Conservation (phyloP, 345 rosid species). For the Iberis pinnata region DNA sequence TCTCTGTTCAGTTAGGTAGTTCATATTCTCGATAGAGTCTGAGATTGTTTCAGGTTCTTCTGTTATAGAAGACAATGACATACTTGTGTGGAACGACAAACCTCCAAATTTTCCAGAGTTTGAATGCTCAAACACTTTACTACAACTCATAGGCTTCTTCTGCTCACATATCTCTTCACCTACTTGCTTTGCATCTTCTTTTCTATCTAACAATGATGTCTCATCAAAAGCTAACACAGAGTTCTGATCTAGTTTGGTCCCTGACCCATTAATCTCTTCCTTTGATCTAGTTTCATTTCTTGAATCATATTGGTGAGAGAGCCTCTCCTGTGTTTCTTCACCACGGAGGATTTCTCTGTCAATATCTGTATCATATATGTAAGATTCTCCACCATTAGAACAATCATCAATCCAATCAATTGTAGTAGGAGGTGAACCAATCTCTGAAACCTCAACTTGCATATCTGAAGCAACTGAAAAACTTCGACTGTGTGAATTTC, state of each 20-base stretch:
- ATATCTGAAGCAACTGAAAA: conserved; percentile 83
- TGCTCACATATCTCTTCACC: conserved; percentile 9
- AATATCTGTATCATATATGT: conserved; percentile 51
- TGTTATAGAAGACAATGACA: conserved; percentile 27
- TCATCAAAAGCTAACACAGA: neutral
- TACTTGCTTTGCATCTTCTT: neutral
- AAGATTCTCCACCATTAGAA: conserved; percentile 51
- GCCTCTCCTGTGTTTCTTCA: conserved; percentile 11
- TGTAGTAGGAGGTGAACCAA: conserved; percentile 61
- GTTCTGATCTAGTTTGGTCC: neutral
- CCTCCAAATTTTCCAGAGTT: conserved; percentile 7
- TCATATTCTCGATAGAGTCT: neutral
- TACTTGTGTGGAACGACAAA: conserved; percentile 24
- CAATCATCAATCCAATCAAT: conserved; percentile 47
- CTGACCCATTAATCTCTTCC: conserved; percentile 4
- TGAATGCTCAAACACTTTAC: conserved; percentile 11
- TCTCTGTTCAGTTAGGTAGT: conserved; percentile 5
- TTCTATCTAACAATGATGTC: neutral
- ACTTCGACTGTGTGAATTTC: conserved; percentile 29
- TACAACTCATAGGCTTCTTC: conserved; percentile 5
- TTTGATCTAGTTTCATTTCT: conserved; percentile 16
- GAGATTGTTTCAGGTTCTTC: conserved; percentile 27
- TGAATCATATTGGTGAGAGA: no score
- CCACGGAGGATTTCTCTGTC: conserved; percentile 38
- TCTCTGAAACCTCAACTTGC: conserved; percentile 93